Base-by-base conservation (phyloP, 2,329 filamentous ascomycete species). In the Ramichloridium luteum region DNA sequence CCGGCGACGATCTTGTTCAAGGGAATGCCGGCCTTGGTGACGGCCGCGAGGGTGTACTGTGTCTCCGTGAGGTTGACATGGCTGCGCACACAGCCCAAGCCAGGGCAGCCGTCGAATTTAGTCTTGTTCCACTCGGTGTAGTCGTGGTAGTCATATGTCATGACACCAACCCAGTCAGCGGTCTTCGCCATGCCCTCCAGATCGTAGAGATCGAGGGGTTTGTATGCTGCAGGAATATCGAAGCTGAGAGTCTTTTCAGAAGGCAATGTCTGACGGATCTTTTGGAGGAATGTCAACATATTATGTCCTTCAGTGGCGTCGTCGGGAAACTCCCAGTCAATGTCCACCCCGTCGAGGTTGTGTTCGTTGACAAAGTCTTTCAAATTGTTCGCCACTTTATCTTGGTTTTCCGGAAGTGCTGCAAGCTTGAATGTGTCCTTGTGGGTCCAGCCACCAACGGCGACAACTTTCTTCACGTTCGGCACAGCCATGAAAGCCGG, bases 1-100 rank as follows among this genome's bases (percentile, higher is more conserved):
- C 57, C 1, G 54, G 61, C 25, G 43, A 25, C 36, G 59, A 62
- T 14, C 58, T 47, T 32, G 26, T 39, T 35, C 3, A 28, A n/a
- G 3, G 35, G 38, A 2, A 43, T 38, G 13, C 40, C 40, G 14
- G 40, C 38, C 17, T 43, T 43, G 0, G 38, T 41, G 9, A 43
- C 38, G 34, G 46, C 43, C 8, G 35, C 33, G 6, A 48, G 31
- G 14, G 41, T 28, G n/a, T 35, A 36, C 4, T 32, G 23, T 3
- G 46, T 48, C 20, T 48, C 44, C 8, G 44, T 48, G 8, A 38
- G 31, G 32, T 48, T 48, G 25, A 43, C 31, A 17, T 60, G 52
- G 3, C 39, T 47, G 2, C 56, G 44, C 1, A 51, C 31, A 33
- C 49, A 52, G 20, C 20, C n/a, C 8, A 8, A 8, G 20, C 8